A percentile compares a stretch with the other conserved stretches of the same genome.
Evolutionary conservation across 2,329 filamentous ascomycete genomes (phyloP).

Genomic region (Aspergillus persii): DNA sequence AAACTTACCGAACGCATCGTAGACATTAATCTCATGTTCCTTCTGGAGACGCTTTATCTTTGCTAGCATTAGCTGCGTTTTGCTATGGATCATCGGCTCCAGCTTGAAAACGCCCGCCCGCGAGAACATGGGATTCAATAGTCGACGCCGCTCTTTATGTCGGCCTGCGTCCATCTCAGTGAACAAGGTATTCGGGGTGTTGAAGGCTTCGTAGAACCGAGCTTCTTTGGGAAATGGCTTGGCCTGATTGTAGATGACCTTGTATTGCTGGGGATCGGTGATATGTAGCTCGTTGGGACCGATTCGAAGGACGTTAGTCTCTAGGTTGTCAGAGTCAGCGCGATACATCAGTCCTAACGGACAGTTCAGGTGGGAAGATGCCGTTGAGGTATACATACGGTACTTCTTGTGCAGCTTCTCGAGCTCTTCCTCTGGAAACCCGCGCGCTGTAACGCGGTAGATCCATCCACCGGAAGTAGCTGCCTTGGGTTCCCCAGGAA

Average conservation of each 20-base stretch:
- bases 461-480: too few relatives aligned
- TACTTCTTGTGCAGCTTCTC: too few relatives aligned
- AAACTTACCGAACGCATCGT: conserved; percentile 3
- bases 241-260: conserved; percentile 9
- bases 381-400: too few relatives aligned
- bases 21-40: background rate
- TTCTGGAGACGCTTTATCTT: conserved; percentile 1
- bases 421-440: too few relatives aligned
- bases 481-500: too few relatives aligned
- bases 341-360: too few relatives aligned
- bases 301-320: conserved; percentile 2
- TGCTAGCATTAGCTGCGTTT: background rate
- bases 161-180: conserved; percentile 6
- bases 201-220: conserved; percentile 5
- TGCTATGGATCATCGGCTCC: conserved; percentile 4
- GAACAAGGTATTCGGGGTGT: conserved; percentile 5
- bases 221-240: conserved; percentile 6
- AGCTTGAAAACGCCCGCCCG: conserved; percentile 12
- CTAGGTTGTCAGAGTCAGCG: background rate
- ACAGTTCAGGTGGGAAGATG: too few relatives aligned
- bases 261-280: conserved; percentile 4
- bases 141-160: conserved; percentile 13
- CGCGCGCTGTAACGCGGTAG: too few relatives aligned
- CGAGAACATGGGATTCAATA: conserved; percentile 19
- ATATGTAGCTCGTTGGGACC: conserved; percentile 12